Evolutionary conservation across 805 yeast species (phyloP).

Genomic region (Cyberlindnera galapagoensis): DNA sequence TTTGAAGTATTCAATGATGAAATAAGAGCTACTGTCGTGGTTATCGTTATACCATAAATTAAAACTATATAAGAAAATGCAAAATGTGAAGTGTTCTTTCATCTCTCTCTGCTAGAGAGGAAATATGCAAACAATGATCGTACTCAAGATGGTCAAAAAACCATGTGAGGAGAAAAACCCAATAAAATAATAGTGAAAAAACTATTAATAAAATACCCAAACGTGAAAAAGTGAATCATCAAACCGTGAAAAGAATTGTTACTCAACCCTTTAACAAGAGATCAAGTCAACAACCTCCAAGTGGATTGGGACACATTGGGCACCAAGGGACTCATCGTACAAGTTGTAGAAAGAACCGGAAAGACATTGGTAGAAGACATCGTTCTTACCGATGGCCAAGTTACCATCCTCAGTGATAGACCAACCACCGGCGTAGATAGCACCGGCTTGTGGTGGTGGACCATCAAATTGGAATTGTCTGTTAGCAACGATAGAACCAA

Average conservation of each 20-base stretch:
- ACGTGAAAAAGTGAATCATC: conserved; percentile 1
- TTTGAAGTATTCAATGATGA: conserved; percentile 2
- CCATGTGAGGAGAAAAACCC: too few species aligned
- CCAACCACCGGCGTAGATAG: conserved; percentile 69
- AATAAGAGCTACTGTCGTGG: too few species aligned
- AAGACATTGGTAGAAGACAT: conserved; percentile 65
- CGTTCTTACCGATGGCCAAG: conserved; percentile 57
- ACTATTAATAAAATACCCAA: background rate
- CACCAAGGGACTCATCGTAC: conserved; percentile 57
- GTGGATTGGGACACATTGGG: conserved; percentile 58
- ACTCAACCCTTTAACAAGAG: conserved; percentile 33
- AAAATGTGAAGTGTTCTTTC: too few species aligned
- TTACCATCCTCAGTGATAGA: conserved; percentile 43
- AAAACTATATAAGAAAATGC: too few species aligned
- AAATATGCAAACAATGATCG: too few species aligned
- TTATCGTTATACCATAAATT: too few species aligned
- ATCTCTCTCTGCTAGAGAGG: too few species aligned
- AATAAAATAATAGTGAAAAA: too few species aligned
- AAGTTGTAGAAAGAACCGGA: conserved; percentile 77
- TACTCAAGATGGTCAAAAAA: too few species aligned
- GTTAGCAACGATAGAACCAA: conserved; percentile 77
- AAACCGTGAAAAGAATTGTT: background rate
- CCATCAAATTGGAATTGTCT: conserved; percentile 85
- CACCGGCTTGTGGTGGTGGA: conserved; percentile 80
- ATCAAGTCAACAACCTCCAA: conserved; percentile 54